Percentiles rank a stretch among this genome's conserved stretches.
These are phyloP conservation scores for Quillaja saponaria DNA, from an alignment of 306 rosid genomes.

Conservation along the genomic window DNA sequence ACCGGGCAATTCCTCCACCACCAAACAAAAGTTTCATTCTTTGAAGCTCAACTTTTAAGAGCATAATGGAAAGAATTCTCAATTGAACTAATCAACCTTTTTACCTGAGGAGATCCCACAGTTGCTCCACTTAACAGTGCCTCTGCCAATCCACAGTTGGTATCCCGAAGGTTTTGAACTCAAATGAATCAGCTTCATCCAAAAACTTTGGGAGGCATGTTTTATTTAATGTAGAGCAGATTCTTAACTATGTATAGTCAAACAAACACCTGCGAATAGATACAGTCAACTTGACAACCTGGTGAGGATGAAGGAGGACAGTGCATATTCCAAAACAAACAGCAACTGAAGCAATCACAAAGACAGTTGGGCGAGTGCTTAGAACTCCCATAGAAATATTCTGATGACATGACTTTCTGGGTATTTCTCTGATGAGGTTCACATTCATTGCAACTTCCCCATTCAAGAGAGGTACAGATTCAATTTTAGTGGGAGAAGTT, in stretches of 20 bases:
- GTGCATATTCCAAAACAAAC: slow-evolving; percentile 81
- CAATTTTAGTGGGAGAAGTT: slow-evolving; percentile 37
- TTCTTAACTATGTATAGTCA: slow-evolving; percentile 29
- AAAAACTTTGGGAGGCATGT: not conserved
- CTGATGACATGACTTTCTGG: slow-evolving; percentile 32
- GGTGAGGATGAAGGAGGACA: slow-evolving; percentile 69
- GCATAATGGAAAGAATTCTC: slow-evolving; percentile 15
- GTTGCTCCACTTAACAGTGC: no score
- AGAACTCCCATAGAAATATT: slow-evolving; percentile 35
- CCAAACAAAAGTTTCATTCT: no score
- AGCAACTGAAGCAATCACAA: slow-evolving; percentile 52
- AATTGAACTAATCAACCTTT: no score
- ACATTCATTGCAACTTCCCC: slow-evolving; percentile 45
- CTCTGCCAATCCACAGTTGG: no score
- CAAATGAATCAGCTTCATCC: slow-evolving; percentile 8
- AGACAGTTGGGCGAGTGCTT: slow-evolving; percentile 47
- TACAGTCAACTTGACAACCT: slow-evolving; percentile 69
- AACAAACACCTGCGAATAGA: slow-evolving; percentile 83
- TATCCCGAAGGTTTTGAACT: no score
- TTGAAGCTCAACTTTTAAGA: no score
- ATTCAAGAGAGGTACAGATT: slow-evolving; percentile 53
- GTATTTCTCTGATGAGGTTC: slow-evolving; percentile 37
- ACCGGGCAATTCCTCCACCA: no score
- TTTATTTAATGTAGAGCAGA: slow-evolving; percentile 41
- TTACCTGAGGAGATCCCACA: no score